These are phyloP conservation scores for Leccinellum rugosiceps DNA, from an alignment of 768 basidiomycete genomes.

Conservation along the genomic window DNA sequence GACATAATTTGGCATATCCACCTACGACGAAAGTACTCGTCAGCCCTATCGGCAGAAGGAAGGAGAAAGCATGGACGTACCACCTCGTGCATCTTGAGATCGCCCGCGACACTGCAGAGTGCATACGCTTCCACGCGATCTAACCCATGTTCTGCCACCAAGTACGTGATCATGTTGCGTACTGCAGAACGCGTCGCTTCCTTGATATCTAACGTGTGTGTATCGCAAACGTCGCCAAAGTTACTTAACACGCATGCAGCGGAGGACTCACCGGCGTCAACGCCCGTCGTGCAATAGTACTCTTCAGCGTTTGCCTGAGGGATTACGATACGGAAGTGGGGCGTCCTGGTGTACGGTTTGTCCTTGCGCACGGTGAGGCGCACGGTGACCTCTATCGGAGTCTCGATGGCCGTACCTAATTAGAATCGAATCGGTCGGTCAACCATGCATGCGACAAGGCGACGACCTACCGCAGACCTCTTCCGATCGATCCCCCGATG, in stretches of 20 bases:
- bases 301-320: slow-evolving; percentile 25
- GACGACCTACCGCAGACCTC: slow-evolving; percentile 55
- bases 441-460: not conserved
- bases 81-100: slow-evolving; percentile 61
- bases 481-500: slow-evolving; percentile 14
- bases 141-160: slow-evolving; percentile 43
- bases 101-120: slow-evolving; percentile 58
- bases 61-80: slow-evolving; percentile 21
- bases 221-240: not conserved
- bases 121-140: slow-evolving; percentile 53
- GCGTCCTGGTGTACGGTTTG: slow-evolving; percentile 54
- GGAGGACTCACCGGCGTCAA: slow-evolving; percentile 39
- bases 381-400: slow-evolving; percentile 53
- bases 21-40: slow-evolving; percentile 30
- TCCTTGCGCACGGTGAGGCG: slow-evolving; percentile 57
- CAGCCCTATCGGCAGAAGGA: not conserved
- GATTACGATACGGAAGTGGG: slow-evolving; percentile 45
- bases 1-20: slow-evolving; percentile 66
- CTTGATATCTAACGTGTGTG: slow-evolving; percentile 38
- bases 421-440: not conserved
- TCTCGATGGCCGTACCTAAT: slow-evolving; percentile 61
- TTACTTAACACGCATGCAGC: not conserved
- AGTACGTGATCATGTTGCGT: slow-evolving; percentile 54
- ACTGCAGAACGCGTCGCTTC: slow-evolving; percentile 56
- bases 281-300: slow-evolving; percentile 58